phyloP scores from a whole-genome alignment of 352 stramenopile species.

The Phytophthora palmivora region DNA sequence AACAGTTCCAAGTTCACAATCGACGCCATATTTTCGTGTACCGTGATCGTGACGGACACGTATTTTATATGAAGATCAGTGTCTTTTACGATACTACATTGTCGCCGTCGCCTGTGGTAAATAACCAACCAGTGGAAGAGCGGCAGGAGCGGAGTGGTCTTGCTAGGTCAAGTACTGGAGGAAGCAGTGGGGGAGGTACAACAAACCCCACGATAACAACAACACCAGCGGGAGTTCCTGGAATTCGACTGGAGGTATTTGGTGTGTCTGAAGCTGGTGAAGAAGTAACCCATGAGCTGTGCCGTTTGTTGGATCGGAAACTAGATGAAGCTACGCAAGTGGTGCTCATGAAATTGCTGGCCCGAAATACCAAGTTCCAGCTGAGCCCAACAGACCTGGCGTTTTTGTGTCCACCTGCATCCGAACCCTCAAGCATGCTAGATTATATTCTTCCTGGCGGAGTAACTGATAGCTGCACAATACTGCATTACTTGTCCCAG shows the following conservation, averaged over 20 bases:
- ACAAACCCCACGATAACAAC: slow-evolving; percentile 13
- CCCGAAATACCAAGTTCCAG: slow-evolving; percentile 87
- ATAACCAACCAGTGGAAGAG: slow-evolving; percentile 24
- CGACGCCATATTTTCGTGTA: slow-evolving; percentile 90
- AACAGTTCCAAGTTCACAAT: slow-evolving; percentile 92
- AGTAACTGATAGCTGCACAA: slow-evolving; percentile 38
- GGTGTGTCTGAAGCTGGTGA: slow-evolving; percentile 81
- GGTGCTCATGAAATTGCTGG: slow-evolving; percentile 89
- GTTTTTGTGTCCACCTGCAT: slow-evolving; percentile 75
- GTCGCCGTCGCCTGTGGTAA: slow-evolving; percentile 9
- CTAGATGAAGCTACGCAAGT: slow-evolving; percentile 86
- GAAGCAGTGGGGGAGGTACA: slow-evolving; percentile 21
- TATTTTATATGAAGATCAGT: slow-evolving; percentile 92
- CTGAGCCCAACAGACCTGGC: slow-evolving; percentile 72
- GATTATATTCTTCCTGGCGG: slow-evolving; percentile 57
- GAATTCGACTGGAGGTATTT: slow-evolving; percentile 86
- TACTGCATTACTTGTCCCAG: slow-evolving; percentile 72
- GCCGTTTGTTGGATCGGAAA: slow-evolving; percentile 83
- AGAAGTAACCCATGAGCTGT: slow-evolving; percentile 88
- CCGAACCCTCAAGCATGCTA: slow-evolving; percentile 43
- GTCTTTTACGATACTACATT: slow-evolving; percentile 46
- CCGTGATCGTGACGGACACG: slow-evolving; percentile 80
- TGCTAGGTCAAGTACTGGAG: slow-evolving; percentile 30
- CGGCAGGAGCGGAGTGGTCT: slow-evolving; percentile 35
- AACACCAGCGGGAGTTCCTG: slow-evolving; percentile 29